Conservation (phyloP, 2,329 filamentous ascomycete species). For the Ceratocystis cacaofunesta region DNA sequence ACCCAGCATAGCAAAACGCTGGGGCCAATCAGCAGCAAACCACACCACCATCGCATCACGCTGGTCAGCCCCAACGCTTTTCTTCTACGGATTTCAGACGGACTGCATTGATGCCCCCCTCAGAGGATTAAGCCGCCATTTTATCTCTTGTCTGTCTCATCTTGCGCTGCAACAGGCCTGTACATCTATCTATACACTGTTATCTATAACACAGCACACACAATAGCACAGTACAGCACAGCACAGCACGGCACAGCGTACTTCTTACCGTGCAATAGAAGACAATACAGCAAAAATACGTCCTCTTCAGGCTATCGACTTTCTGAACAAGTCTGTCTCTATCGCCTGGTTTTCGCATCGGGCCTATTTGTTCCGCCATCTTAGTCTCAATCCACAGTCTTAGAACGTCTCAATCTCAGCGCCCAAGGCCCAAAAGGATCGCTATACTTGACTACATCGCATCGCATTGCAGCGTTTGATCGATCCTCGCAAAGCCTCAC, state of each 20-base stretch:
- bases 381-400: neutral
- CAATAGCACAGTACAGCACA: too few species aligned
- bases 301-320: conserved; percentile 2
- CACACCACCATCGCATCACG: neutral
- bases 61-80: neutral
- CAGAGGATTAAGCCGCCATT: neutral
- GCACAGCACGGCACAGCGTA: too few species aligned
- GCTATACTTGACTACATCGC: neutral
- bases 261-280: neutral
- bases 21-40: neutral
- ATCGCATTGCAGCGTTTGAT: neutral
- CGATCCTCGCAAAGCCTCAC: neutral
- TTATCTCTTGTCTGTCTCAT: too few species aligned
- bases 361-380: neutral
- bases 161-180: neutral
- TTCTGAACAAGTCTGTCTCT: conserved; percentile 8
- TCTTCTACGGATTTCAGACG: neutral
- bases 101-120: neutral
- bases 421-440: neutral
- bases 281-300: neutral
- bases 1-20: neutral
- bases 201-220: too few species aligned
- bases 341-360: conserved; percentile 9
- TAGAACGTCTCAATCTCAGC: neutral
- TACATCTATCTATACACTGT: too few species aligned